Percentiles rank a stretch among this genome's conserved stretches.
Conservation (phyloP, 2,329 filamentous ascomycete genomes). For the Penicillium sp. region DNA sequence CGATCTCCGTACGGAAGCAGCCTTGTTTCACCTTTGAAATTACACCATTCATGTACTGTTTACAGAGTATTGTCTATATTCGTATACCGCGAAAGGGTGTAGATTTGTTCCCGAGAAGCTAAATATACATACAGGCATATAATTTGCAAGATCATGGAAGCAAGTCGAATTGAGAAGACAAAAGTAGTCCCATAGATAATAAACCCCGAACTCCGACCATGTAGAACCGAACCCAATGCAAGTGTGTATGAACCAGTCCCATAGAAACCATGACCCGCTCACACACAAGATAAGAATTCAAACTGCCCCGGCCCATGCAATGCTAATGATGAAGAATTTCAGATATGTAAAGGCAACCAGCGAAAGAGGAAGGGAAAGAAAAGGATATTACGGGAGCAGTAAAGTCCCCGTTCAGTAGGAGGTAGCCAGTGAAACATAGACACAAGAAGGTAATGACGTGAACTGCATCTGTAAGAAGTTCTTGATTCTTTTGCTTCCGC, state of each 20-base stretch:
- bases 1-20: no score
- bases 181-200: not conserved
- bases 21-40: no score
- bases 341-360: slow-evolving; percentile 1
- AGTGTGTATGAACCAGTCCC: slow-evolving; percentile 12
- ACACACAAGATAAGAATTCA: slow-evolving; percentile 13
- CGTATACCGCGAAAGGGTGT: not conserved
- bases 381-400: slow-evolving; percentile 24
- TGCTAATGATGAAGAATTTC: slow-evolving; percentile 19
- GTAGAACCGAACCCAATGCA: slow-evolving; percentile 29
- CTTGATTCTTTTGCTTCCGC: not conserved
- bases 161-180: slow-evolving; percentile 15
- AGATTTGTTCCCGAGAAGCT: not conserved
- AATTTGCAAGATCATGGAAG: slow-evolving; percentile 3
- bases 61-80: no score
- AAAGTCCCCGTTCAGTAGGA: slow-evolving; percentile 5
- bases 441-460: slow-evolving; percentile 1
- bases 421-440: slow-evolving; percentile 2
- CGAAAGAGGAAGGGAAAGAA: slow-evolving; percentile 15
- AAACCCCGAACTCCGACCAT: slow-evolving; percentile 20
- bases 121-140: slow-evolving; percentile 4
- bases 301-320: slow-evolving; percentile 24
- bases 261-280: slow-evolving; percentile 11
- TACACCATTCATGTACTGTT: no score
- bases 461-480: not conserved